Evolutionary conservation across 73 alveolate species (phyloP).

Genomic region (Paramecium sexaurelia): DNA sequence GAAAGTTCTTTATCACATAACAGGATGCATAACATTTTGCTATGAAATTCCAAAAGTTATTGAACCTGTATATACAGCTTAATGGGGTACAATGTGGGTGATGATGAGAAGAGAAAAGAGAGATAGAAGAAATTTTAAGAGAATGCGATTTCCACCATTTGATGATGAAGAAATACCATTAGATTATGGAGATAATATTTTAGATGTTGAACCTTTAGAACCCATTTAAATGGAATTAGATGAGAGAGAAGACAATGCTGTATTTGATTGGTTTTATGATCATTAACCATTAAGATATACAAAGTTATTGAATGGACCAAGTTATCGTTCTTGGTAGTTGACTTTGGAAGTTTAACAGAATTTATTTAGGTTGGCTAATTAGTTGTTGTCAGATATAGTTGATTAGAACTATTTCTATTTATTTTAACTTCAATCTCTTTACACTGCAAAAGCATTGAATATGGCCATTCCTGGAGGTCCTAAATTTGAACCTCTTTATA

Average conservation of each 20-base stretch:
- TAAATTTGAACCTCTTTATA: conserved; percentile 98
- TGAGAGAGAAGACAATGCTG: conserved; percentile 99
- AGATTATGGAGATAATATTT: conserved; percentile 99
- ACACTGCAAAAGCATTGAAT: conserved; percentile 99
- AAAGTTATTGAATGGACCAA: conserved; percentile 98
- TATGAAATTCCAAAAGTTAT: conserved; percentile 99
- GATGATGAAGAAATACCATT: conserved; percentile 99
- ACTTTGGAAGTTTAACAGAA: conserved; percentile 93
- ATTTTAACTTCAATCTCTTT: conserved; percentile 96
- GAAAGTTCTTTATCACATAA: conserved; percentile 96
- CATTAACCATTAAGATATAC: conserved; percentile 90
- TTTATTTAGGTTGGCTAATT: conserved; percentile 96
- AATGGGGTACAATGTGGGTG: conserved; percentile 99
- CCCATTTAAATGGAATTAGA: conserved; percentile 99
- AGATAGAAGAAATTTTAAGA: conserved; percentile 99
- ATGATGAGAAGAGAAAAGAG: conserved; percentile 99
- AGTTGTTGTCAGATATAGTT: conserved; percentile 96
- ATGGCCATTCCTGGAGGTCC: conserved; percentile 99
- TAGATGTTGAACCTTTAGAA: conserved; percentile 98
- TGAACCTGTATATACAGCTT: conserved; percentile 99
- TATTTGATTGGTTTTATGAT: conserved; percentile 99
- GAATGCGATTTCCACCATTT: conserved; percentile 99
- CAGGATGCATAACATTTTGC: conserved; percentile 99
- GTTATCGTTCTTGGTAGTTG: conserved; percentile 96
- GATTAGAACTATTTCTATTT: conserved; percentile 98